Conservation (phyloP, 2,329 filamentous ascomycete species). For the Penicillium janthinellum region DNA sequence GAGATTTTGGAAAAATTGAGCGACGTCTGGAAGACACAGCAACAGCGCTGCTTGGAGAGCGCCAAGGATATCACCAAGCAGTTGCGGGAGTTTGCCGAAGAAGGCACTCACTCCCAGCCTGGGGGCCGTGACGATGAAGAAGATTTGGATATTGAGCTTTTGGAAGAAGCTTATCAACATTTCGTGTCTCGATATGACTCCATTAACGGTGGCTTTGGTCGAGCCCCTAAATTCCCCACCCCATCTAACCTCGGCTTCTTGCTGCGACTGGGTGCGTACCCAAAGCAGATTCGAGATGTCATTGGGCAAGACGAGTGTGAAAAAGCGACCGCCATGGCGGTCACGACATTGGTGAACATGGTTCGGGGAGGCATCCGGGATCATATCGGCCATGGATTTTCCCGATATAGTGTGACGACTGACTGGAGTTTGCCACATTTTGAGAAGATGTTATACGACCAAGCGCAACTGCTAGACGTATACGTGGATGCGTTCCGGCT, state of each 20-base stretch:
- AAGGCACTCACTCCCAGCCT: constrained; percentile 65
- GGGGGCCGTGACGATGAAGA: constrained; percentile 57
- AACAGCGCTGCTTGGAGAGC: constrained; percentile 77
- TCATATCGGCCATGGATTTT: constrained; percentile 75
- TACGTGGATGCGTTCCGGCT: constrained; percentile 85
- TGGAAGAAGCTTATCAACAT: constrained; percentile 85
- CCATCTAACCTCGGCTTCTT: constrained; percentile 83
- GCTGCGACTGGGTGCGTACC: constrained; percentile 71
- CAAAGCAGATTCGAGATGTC: constrained; percentile 75
- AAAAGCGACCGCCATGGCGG: constrained; percentile 74
- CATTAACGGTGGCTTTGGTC: constrained; percentile 76
- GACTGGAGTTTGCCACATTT: constrained; percentile 97
- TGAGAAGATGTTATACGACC: constrained; percentile 95
- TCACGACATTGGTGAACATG: constrained; percentile 80
- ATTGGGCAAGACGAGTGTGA: constrained; percentile 78
- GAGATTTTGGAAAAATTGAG: constrained; percentile 78
- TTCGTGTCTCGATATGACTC: constrained; percentile 80
- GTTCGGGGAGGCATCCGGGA: constrained; percentile 71
- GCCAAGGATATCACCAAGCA: constrained; percentile 80
- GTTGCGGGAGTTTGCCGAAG: constrained; percentile 82
- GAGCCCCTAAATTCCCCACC: constrained; percentile 84
- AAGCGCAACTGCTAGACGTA: constrained; percentile 78
- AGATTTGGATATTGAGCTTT: constrained; percentile 80
- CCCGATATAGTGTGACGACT: constrained; percentile 82
- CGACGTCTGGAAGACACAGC: constrained; percentile 77